Evolutionary conservation across 2,329 filamentous ascomycete species (phyloP), one percentile per base, ranked within the genome.

Genomic region (Gaeumannomyces tritici): DNA sequence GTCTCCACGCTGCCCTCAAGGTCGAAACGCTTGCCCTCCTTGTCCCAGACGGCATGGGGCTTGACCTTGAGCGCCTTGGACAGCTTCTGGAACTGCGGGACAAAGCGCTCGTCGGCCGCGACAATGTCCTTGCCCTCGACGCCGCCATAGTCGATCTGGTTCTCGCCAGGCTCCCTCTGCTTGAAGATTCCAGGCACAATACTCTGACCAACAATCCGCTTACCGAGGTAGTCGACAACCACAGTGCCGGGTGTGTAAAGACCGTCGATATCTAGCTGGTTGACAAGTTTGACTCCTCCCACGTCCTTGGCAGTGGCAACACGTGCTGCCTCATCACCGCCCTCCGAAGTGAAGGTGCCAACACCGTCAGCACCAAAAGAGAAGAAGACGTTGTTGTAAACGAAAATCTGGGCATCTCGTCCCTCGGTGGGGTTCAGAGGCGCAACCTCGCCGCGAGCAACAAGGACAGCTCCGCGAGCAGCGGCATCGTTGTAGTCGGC

Each of bases 341-440:
- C 95, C 77, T 99, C 95, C 3, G 89, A 93, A 13, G 92, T 93
- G 74, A 99, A 99, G 21, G 95, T 99, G 56, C 95, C 93, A 57
- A 98, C 95, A 61, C 95, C 96, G 73, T 99, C 95, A 57, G 95
- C 93, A 65, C 95, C 95, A 69, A 97, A 98, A 0, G 95, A 98
- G 80, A 96, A 99, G 80, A 99, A 99, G 68, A 99, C 92, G 76
- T 99, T 99, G 81, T 98, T 98, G 80, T 98, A 97, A 28, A 99
- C 93, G 71, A 96, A 99, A 67, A 99, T 99, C 74, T 99, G 95
- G 4, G 95, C 95, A 73, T 99, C 93, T 67, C 83, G 86, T 66
- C 83, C 87, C 77, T 99, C 95, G 0, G 93, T 98, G 8, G 95
- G 96, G 77, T 99, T 99, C 62, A 99, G 78, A 8, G 95, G 91